Evolutionary conservation across 208 protist species (phyloP).

Genomic region (Trypanosoma brucei): DNA sequence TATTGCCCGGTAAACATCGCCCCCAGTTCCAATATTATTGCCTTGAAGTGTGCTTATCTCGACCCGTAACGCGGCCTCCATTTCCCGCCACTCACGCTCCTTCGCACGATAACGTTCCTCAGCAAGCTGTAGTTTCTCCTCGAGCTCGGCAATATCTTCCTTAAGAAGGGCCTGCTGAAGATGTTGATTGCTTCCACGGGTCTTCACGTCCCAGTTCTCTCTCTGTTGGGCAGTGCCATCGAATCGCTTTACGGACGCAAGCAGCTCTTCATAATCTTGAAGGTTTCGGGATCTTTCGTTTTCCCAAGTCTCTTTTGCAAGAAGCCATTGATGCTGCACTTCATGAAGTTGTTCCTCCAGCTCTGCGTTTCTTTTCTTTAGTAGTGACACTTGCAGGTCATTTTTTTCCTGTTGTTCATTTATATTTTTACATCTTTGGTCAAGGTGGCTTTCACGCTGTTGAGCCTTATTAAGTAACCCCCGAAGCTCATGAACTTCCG

Average conservation of each 20-base stretch:
- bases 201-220: slow-evolving; percentile 21
- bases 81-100: slow-evolving; percentile 56
- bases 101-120: slow-evolving; percentile 54
- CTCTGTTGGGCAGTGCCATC: slow-evolving; percentile 18
- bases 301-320: slow-evolving; percentile 44
- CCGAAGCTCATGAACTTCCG: slow-evolving; percentile 24
- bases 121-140: slow-evolving; percentile 50
- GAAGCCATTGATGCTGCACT: slow-evolving; percentile 37
- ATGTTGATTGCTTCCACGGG: slow-evolving; percentile 14
- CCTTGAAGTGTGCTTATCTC: slow-evolving; percentile 32
- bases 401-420: slow-evolving; percentile 31
- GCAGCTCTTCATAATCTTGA: slow-evolving; percentile 48
- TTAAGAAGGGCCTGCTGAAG: slow-evolving; percentile 59
- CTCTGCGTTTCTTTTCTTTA: slow-evolving; percentile 31
- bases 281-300: slow-evolving; percentile 49
- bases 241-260: slow-evolving; percentile 24
- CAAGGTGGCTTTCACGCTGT: slow-evolving; percentile 54
- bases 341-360: slow-evolving; percentile 46
- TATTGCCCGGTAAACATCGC: slow-evolving; percentile 54
- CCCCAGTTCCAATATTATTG: slow-evolving; percentile 19
- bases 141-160: slow-evolving; percentile 68
- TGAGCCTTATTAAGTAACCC: slow-evolving; percentile 35
- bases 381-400: slow-evolving; percentile 17
- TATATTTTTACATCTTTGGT: slow-evolving; percentile 65
- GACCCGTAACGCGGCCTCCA: slow-evolving; percentile 32